Evolutionary conservation across 2,329 filamentous ascomycete genomes (phyloP), one percentile per base, ranked within the genome.

Genomic region (Epichloe coenophiala): DNA sequence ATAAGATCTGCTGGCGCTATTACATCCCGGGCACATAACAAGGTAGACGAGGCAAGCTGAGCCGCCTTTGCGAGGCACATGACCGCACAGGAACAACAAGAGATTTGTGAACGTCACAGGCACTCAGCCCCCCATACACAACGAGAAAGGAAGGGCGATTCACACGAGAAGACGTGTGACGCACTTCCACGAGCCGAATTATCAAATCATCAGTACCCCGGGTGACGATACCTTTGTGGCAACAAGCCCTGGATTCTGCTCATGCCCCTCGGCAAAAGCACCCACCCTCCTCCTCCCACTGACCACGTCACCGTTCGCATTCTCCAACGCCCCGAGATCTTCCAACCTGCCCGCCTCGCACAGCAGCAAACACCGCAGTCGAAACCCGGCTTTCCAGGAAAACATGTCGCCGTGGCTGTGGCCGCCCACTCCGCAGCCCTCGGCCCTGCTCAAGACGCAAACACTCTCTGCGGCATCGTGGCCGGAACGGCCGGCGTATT

Each of bases 301-400:
- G 27, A 31, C 27, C 27, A 3, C 3, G 7, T 31, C 27, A 8
- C 27, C 27, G 27, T 31, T 9, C 8, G 27, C 27, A 9, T 8
- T 31, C 7, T 31, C 27, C 27, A 47, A 17, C 3, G 45, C 35
- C 35, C 13, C 38, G 15, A 47, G 1, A 21, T 21, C 45, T 7
- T 17, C 11, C 12, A 38, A 3, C n/a, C 27, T 37, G 19, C 45
- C 35, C 31, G 40, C 46, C 33, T 53, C 52, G 15, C 49, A 51
- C 12, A 53, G 42, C 31, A 45, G 45, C 42, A 45, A 51, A 45
- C 49, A 51, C 31, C 33, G 45, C 36, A 51, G 35, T 38, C 45
- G 41, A 44, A 51, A 53, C 7, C 13, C 17, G 9, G 49, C 45
- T 23, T 31, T 36, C 52, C 52, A 53, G n/a, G 39, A n/a, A 5